Conservation (phyloP, 495 filamentous ascomycete species). For the Neurospora sp. region DNA sequence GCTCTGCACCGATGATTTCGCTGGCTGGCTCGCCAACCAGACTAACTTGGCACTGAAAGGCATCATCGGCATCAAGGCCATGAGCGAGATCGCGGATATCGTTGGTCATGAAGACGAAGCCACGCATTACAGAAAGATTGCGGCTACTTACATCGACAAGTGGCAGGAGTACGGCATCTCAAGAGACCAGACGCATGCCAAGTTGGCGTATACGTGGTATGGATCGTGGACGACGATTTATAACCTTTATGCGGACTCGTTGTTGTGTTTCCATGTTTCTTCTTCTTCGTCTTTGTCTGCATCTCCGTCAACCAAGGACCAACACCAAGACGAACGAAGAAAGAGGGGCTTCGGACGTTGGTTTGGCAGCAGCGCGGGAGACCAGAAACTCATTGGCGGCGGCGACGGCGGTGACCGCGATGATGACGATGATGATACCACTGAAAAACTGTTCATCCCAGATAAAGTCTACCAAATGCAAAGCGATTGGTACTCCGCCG, state of each 20-base stretch:
- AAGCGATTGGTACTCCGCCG: conserved; percentile 75
- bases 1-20: conserved; percentile 91
- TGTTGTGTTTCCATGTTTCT: conserved; percentile 69
- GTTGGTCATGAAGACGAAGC: conserved; percentile 58
- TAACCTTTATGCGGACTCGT: conserved; percentile 75
- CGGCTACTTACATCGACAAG: conserved; percentile 65
- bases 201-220: conserved; percentile 89
- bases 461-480: conserved; percentile 72
- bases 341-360: not conserved
- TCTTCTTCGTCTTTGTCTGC: not conserved
- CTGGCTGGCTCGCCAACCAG: conserved; percentile 84
- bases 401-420: conserved; percentile 11
- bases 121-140: conserved; percentile 58
- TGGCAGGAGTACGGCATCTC: conserved; percentile 79
- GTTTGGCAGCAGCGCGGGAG: not conserved
- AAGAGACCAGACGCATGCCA: conserved; percentile 72
- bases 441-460: conserved; percentile 43
- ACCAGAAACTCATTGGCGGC: conserved; percentile 36
- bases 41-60: conserved; percentile 92
- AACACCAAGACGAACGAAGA: not conserved
- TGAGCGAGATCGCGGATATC: conserved; percentile 71
- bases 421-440: not conserved
- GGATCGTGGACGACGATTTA: conserved; percentile 94
- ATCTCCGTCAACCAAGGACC: not conserved
- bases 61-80: conserved; percentile 88